Percentiles rank a stretch among this genome's conserved stretches.
phyloP scores from a whole-genome alignment of 345 rosid species.

The Diplotaxis tenuifolia region DNA sequence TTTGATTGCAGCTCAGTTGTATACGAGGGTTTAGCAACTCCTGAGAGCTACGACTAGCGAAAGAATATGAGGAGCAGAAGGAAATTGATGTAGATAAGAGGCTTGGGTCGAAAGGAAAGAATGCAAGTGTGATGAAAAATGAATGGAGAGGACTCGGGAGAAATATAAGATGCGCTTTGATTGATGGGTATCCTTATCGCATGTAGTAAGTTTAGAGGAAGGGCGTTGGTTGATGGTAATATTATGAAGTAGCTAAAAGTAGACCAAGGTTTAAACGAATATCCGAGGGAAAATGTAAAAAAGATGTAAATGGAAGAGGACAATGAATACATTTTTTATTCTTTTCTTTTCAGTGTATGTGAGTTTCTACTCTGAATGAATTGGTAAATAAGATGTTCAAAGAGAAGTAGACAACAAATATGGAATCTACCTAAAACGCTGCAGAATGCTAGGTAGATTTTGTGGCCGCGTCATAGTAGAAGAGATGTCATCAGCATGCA shows the following conservation, averaged over 20 bases:
- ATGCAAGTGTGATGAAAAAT: constrained; percentile 26
- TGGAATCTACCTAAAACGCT: too few relatives aligned
- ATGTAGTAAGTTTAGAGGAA: constrained; percentile 3
- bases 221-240: neutral
- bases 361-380: neutral
- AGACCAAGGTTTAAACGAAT: constrained; percentile 2
- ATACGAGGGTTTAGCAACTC: constrained; percentile 26
- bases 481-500: too few relatives aligned
- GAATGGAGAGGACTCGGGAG: neutral
- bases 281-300: constrained; percentile 11
- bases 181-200: constrained; percentile 3
- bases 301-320: constrained; percentile 31
- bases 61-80: constrained; percentile 14
- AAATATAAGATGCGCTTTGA: constrained; percentile 23
- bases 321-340: constrained; percentile 11
- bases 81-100: constrained; percentile 29
- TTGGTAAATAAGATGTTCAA: neutral
- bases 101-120: constrained; percentile 5
- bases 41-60: constrained; percentile 35
- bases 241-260: constrained; percentile 1
- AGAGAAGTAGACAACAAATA: neutral
- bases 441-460: too few relatives aligned
- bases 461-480: too few relatives aligned
- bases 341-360: constrained; percentile 8
- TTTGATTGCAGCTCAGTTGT: constrained; percentile 23